Base-by-base conservation (phyloP, 2,329 filamentous ascomycete species). In the Xylaria sp. region DNA sequence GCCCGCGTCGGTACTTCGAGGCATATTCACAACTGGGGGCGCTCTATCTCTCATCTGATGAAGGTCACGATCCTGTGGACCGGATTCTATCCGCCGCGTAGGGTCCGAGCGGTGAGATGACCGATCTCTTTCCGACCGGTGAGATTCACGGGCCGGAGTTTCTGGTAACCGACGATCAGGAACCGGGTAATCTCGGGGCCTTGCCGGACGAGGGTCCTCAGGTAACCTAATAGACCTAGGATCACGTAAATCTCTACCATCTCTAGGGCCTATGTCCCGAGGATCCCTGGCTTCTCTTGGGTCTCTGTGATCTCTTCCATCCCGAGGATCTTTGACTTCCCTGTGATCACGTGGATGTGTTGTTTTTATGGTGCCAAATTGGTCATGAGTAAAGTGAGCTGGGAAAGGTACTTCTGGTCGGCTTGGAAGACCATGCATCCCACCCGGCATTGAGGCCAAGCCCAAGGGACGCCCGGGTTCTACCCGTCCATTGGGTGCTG, bases 401-500 rank as follows among this genome's bases (percentile, higher is more conserved):
- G 84, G 84, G 55, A 87, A 84, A 8, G 86, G 87, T 12, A 88
- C 83, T 71, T 90, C 88, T 18, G 89, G 89, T 64, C 88, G 83
- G 63, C 80, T 88, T 1, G 89, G 89, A 7, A 91, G 79, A 18
- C 79, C 78, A 71, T 83, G 83, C 33, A 80, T 73, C 9, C 64
- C 70, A 57, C 70, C 20, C n/a, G 67, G 65, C 68, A 61, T 72
- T 65, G 77, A 70, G 56, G 77, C 54, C 62, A 80, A 51, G 62
- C 73, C 72, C 64, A 75, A 72, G 48, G 72, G 76, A 43, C 79
- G 80, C 23, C 76, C 71, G 4, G 74, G 68, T 15, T 84, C 81
- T 3, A 76, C 72, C 39, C 80, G 75, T 20, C 70, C 68, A 69
- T 67, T 62, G 57, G 74, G 52, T 39, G 65, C 73, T 51, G 74